phyloP scores from a whole-genome alignment of 768 basidiomycete genomes.

The Crucibulum laeve region DNA sequence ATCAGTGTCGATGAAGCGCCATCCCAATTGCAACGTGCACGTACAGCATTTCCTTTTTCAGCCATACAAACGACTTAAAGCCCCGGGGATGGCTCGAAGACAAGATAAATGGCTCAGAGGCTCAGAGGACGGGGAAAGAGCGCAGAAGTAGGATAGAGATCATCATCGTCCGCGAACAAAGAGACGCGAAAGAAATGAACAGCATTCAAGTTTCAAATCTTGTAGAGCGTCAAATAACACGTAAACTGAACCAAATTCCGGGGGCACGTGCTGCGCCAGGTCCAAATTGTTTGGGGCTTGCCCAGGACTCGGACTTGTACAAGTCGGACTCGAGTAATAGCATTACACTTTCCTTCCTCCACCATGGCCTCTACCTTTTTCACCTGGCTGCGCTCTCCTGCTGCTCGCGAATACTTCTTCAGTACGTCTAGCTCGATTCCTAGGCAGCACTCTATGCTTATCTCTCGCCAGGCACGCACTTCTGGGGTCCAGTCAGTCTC shows the following conservation, averaged over 20 bases:
- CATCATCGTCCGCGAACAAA: background rate
- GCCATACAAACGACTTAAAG: conserved; percentile 2
- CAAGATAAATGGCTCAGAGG: background rate
- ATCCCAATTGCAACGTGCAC: conserved; percentile 16
- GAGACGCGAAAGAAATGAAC: background rate
- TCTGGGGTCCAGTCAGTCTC: conserved; percentile 90
- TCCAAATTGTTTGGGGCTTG: background rate
- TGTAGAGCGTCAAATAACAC: conserved; percentile 2
- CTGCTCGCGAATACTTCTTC: conserved; percentile 91
- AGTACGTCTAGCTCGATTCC: conserved; percentile 49
- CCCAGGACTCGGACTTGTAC: conserved; percentile 2
- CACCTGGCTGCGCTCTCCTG: conserved; percentile 88
- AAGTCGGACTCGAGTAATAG: conserved; percentile 16
- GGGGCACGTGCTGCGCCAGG: background rate
- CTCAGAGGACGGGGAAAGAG: background rate
- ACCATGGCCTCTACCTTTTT: conserved; percentile 82
- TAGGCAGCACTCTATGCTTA: conserved; percentile 3
- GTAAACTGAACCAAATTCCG: conserved; percentile 15
- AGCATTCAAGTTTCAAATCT: background rate
- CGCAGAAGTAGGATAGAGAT: too few species aligned
- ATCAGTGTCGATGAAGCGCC: conserved; percentile 7
- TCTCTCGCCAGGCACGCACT: conserved; percentile 76
- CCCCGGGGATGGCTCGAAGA: background rate
- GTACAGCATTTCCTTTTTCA: conserved; percentile 31
- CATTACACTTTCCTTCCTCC: conserved; percentile 10